Base-by-base conservation (phyloP, 2,329 filamentous ascomycete species). In the Biscogniauxia sp. region DNA sequence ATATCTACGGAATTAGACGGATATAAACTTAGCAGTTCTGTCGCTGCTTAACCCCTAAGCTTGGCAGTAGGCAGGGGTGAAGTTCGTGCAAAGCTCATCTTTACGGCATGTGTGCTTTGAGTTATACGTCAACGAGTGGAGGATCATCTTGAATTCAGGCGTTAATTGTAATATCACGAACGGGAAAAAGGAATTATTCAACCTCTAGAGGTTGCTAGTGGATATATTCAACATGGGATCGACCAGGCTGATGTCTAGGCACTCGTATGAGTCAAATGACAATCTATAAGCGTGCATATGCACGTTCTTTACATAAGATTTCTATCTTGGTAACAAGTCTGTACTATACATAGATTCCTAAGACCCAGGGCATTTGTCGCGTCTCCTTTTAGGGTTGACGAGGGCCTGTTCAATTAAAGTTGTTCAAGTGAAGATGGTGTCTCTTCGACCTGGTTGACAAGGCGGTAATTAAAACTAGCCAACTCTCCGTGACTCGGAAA, bases 281-380 rank as follows among this genome's bases (percentile, higher is more conserved):
- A 45, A n/a, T 45, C 37, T 45, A 17, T 45, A 45, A 45, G 17
- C 11, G 13, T 45, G 37, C 37, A 45, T 45, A 45, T 45, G 37
- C 37, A 45, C 5, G 37, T 45, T n/a, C 7, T 45, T 45, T 45
- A 45, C 65, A 2, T 67, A 57, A 64, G 28, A 15, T 53, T 26
- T 37, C 54, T 52, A 45, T 50, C 37, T 23, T 17, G 5, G 53
- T 20, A 20, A 41, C 20, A 9, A 7, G 26, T 6, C 51, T 51
- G 37, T 45, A 45, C 37, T 45, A 45, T 45, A 45, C 15, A 17
- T 45, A 45, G 37, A 45, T 6, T 17, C 17, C 15, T 3, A 45
- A 45, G 17, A 45, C 15, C 17, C 13, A 3, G 13, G n/a, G 15
- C 37, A 45, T 45, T 45, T 17, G 37, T 45, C 37, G n/a, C 37